Percentiles rank a stretch among this genome's conserved stretches.
phyloP scores from a whole-genome alignment of 23 red algal genomes.

The Gracilaria caudata region DNA sequence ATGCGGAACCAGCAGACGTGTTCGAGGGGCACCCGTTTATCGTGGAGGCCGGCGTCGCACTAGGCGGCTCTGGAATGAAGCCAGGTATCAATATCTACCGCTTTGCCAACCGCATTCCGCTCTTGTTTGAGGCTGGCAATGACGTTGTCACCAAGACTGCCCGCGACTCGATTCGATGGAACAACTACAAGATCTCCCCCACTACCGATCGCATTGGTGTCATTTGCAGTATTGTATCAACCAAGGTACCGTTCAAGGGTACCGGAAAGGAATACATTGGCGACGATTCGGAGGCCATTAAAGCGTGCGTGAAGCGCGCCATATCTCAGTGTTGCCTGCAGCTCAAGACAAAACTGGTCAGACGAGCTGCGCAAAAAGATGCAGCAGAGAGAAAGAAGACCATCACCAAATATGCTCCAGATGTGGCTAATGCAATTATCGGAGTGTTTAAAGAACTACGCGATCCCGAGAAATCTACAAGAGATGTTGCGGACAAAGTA shows the following conservation, averaged over 20 bases:
- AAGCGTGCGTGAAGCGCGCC: slow-evolving; percentile 75
- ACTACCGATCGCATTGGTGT: slow-evolving; percentile 85
- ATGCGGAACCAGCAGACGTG: slow-evolving; percentile 84
- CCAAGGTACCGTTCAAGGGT: slow-evolving; percentile 91
- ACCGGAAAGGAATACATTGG: slow-evolving; percentile 98
- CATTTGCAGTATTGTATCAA: slow-evolving; percentile 89
- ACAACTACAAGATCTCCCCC: slow-evolving; percentile 86
- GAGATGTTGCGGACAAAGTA: slow-evolving; percentile 44
- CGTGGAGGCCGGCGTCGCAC: slow-evolving; percentile 85
- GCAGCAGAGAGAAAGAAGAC: slow-evolving; percentile 66
- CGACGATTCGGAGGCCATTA: slow-evolving; percentile 84
- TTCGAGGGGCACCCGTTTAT: slow-evolving; percentile 97
- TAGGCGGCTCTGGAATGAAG: slow-evolving; percentile 79
- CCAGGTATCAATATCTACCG: slow-evolving; percentile 82
- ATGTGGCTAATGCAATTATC: slow-evolving; percentile 75
- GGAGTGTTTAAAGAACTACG: slow-evolving; percentile 56
- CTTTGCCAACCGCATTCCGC: slow-evolving; percentile 95
- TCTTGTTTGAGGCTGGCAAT: slow-evolving; percentile 92
- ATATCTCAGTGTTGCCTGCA: slow-evolving; percentile 90
- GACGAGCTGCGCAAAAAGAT: slow-evolving; percentile 62
- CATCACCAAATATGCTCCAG: slow-evolving; percentile 81
- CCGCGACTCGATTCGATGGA: slow-evolving; percentile 77
- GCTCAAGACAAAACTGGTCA: slow-evolving; percentile 81
- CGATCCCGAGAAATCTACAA: slow-evolving; percentile 16
- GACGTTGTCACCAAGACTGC: slow-evolving; percentile 92